A percentile compares a stretch with the other conserved stretches of the same genome.
Conservation (phyloP, 768 basidiomycete genomes). For the Macrolepiota fuliginosa region DNA sequence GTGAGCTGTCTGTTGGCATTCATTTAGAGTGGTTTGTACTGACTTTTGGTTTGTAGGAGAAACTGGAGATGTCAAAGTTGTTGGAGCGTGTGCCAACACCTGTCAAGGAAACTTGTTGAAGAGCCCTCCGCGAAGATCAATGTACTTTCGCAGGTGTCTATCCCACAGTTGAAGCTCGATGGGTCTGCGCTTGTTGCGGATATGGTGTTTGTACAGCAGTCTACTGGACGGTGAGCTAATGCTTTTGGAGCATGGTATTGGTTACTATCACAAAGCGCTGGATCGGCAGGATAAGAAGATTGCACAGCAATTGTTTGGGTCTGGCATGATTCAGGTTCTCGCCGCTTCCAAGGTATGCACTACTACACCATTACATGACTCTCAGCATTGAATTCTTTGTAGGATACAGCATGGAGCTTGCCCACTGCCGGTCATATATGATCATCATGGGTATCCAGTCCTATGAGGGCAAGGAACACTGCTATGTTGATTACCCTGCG, state of each 20-base stretch:
- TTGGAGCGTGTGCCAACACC: constrained; percentile 96
- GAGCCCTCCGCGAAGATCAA: constrained; percentile 98
- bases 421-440: no score
- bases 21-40: constrained; percentile 23
- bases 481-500: no score
- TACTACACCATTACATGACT: no score
- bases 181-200: constrained; percentile 79
- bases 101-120: constrained; percentile 91
- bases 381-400: no score
- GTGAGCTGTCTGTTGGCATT: constrained; percentile 3
- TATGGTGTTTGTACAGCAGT: constrained; percentile 97
- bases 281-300: constrained; percentile 91
- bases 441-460: no score
- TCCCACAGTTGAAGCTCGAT: constrained; percentile 91
- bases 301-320: constrained; percentile 88
- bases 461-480: no score
- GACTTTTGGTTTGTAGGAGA: constrained; percentile 59
- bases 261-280: constrained; percentile 94
- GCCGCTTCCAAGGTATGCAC: constrained; percentile 83
- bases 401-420: no score
- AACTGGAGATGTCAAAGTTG: constrained; percentile 85
- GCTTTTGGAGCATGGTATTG: constrained; percentile 79
- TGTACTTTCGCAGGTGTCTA: constrained; percentile 90
- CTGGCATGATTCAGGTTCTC: constrained; percentile 92
- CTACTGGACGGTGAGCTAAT: constrained; percentile 74